These are phyloP conservation scores for Austroboletus novae-zelandiae DNA, from an alignment of 1,284 basidiomycete genomes.

Conservation along the genomic window DNA sequence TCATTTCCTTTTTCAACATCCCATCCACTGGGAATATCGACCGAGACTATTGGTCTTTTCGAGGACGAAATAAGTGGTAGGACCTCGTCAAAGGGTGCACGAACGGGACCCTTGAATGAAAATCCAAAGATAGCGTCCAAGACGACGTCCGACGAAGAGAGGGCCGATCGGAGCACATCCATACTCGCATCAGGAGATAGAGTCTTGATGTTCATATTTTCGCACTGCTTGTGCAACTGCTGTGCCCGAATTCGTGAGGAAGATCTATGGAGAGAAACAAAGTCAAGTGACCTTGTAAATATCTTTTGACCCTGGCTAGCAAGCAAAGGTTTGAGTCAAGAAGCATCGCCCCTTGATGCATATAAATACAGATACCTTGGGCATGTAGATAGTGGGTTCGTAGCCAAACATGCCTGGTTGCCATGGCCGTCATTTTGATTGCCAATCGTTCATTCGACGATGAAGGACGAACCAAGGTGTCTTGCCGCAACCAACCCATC, in stretches of 20 bases:
- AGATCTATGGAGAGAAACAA: background rate
- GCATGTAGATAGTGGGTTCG: slow-evolving; percentile 82
- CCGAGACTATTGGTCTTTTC: slow-evolving; percentile 77
- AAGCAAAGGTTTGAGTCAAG: slow-evolving; percentile 2
- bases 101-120: slow-evolving; percentile 87
- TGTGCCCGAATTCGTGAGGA: slow-evolving; percentile 24
- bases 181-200: slow-evolving; percentile 52
- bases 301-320: slow-evolving; percentile 81
- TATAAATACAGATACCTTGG: slow-evolving; percentile 60
- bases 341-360: background rate
- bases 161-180: slow-evolving; percentile 48
- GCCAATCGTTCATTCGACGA: background rate
- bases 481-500: slow-evolving; percentile 96
- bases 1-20: slow-evolving; percentile 79
- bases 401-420: slow-evolving; percentile 84
- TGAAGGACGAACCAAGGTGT: slow-evolving; percentile 69
- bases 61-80: slow-evolving; percentile 68
- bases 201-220: slow-evolving; percentile 80
- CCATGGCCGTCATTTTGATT: background rate
- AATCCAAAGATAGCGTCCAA: slow-evolving; percentile 98
- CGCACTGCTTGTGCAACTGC: slow-evolving; percentile 84
- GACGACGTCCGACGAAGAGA: slow-evolving; percentile 76
- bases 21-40: slow-evolving; percentile 98
- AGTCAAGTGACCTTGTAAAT: slow-evolving; percentile 65
- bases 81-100: slow-evolving; percentile 82